Base-by-base conservation (phyloP, 768 basidiomycete species). In the Boletus reticuloceps region DNA sequence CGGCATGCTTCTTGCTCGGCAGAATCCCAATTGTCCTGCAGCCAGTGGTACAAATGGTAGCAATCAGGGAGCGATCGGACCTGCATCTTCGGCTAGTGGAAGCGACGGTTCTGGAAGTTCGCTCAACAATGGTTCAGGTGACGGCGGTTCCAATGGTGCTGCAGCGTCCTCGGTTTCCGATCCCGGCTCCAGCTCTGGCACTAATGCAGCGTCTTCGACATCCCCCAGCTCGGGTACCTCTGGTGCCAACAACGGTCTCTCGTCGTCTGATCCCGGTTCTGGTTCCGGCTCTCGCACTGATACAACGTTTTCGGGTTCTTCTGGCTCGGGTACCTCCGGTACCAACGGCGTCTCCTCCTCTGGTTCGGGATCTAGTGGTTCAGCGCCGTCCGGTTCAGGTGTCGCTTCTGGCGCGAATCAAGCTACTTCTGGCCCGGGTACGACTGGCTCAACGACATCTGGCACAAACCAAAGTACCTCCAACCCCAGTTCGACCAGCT, bases 1-100 rank as follows among this genome's bases (percentile, higher is more conserved):
- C 12, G 48, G 61, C 27, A 22, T 34, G 2, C 62, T 71, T 16
- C 64, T 62, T n/a, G 52, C 67, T 54, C 67, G 67, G 34, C 67
- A 69, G 32, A 54, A 48, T 9, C 36, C 66, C 6, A 54, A 16
- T 13, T 70, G 66, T 32, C 37, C 65, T 27, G 40, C 52, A 2
- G 45, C 27, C 17, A 17, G 29, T 20, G 36, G 45, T 9, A 29
- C 29, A 6, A 14, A 22, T 20, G 36, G 40, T 9, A 29, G 2
- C 2, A 36, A 14, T 14, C 34, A 36, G 17, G 44, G 45, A n/a
- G 12, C 50, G 32, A 16, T 11, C 14, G 10, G 13, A 10, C 14
- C 42, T 2, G 6, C 56, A 8, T 32, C 56, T 19, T 60, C 58
- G 5, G 5, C 22, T 6, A 40, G 31, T 38, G 46, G 46, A 44